Conservation (phyloP, 2,329 filamentous ascomycete genomes). For the Verticillium nubilum region DNA sequence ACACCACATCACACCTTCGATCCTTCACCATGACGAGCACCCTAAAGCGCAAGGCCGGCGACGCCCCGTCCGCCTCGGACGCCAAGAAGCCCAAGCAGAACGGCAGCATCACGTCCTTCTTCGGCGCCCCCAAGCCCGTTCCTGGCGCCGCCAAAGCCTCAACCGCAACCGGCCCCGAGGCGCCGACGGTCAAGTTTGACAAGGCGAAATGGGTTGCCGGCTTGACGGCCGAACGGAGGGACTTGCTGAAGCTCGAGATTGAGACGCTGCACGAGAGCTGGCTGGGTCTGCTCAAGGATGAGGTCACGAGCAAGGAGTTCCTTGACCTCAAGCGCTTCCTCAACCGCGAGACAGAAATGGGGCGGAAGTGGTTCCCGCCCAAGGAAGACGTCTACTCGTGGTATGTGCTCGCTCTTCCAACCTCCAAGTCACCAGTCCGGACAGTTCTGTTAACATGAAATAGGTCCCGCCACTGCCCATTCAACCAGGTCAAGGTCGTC, state of each 20-base stretch:
- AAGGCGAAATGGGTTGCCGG: constrained; percentile 84
- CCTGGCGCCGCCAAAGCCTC: constrained; percentile 22
- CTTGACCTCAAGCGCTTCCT: constrained; percentile 84
- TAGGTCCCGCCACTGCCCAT: constrained; percentile 91
- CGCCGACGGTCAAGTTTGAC: constrained; percentile 60
- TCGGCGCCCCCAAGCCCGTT: constrained; percentile 59
- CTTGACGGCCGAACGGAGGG: constrained; percentile 74
- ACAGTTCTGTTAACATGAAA: neutral
- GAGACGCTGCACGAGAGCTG: constrained; percentile 88
- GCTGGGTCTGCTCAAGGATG: constrained; percentile 83
- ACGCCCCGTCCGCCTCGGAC: constrained; percentile 35
- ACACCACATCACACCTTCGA: neutral
- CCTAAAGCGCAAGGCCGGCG: constrained; percentile 62
- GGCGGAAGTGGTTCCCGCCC: constrained; percentile 82
- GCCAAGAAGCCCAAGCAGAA: constrained; percentile 70
- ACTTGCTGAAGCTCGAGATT: constrained; percentile 82
- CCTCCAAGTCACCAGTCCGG: too few species aligned
- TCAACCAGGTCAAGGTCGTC: constrained; percentile 83
- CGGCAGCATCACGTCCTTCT: constrained; percentile 84
- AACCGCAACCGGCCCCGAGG: constrained; percentile 17
- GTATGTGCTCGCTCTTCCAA: constrained; percentile 41
- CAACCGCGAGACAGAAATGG: constrained; percentile 65
- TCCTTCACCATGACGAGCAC: constrained; percentile 40
- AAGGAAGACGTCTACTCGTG: constrained; percentile 89
- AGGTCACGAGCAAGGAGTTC: constrained; percentile 74